phyloP scores from a whole-genome alignment of 345 rosid genomes.

The Anacardium occidentale region DNA sequence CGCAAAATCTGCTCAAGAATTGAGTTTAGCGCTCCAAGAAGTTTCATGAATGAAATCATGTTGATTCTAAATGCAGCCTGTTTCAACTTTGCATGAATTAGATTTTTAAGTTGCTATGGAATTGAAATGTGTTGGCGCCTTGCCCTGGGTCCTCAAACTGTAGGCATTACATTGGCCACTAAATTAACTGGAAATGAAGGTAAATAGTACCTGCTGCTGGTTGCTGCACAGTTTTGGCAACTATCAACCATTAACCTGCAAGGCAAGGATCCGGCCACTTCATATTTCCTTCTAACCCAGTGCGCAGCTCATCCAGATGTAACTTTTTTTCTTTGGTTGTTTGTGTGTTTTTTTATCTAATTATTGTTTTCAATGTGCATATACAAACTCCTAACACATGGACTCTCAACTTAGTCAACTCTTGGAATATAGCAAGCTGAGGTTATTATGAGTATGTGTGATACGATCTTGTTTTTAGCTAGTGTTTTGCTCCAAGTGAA shows the following conservation, averaged over 20 bases:
- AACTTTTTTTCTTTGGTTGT: background rate
- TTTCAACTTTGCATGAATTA: conserved; percentile 19
- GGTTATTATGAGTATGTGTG: background rate
- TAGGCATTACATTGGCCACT: conserved; percentile 29
- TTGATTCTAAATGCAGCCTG: conserved; percentile 14
- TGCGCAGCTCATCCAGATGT: conserved; percentile 13
- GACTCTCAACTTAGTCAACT: background rate
- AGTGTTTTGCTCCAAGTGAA: background rate
- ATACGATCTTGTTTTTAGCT: background rate
- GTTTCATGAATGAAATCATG: conserved; percentile 41
- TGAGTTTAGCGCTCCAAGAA: conserved; percentile 79
- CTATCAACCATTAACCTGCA: background rate
- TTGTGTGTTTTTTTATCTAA: background rate
- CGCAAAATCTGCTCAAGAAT: conserved; percentile 80
- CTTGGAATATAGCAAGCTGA: background rate
- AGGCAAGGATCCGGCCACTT: background rate
- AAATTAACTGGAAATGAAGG: conserved; percentile 17
- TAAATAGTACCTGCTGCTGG: conserved; percentile 7
- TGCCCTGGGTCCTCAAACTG: conserved; percentile 21
- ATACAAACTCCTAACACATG: conserved; percentile 3
- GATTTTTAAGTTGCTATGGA: conserved; percentile 6
- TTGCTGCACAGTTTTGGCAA: conserved; percentile 7
- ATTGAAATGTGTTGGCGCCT: background rate
- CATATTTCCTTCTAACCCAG: conserved; percentile 10
- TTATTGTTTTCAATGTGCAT: conserved; percentile 7